Conservation (phyloP, 371 early-diverging fungal species). For the Mucor lusitanicus region DNA sequence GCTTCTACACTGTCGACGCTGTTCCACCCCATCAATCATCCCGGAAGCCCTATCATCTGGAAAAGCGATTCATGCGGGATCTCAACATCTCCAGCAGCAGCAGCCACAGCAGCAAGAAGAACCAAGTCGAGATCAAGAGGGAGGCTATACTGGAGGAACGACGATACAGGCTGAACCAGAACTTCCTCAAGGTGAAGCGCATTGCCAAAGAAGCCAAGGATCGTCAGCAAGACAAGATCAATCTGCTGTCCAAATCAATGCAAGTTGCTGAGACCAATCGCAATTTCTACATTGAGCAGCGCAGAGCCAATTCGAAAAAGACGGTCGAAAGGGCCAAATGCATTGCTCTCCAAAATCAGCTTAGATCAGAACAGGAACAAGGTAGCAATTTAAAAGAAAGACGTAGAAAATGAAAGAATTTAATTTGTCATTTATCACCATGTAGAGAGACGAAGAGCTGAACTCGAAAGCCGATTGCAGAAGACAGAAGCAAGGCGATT, state of each 20-base stretch:
- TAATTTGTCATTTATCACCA: slow-evolving; percentile 4
- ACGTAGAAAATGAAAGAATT: slow-evolving; percentile 13
- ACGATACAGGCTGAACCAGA: slow-evolving; percentile 28
- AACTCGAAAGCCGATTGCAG: slow-evolving; percentile 27
- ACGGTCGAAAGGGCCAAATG: slow-evolving; percentile 45
- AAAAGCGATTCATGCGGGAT: slow-evolving; percentile 34
- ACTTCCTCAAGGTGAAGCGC: slow-evolving; percentile 31
- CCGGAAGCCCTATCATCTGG: slow-evolving; percentile 37
- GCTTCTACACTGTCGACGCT: slow-evolving; percentile 20
- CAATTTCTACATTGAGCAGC: slow-evolving; percentile 37
- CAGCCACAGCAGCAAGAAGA: slow-evolving; percentile 12
- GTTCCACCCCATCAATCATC: slow-evolving; percentile 20
- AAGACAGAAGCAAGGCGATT: slow-evolving; percentile 32
- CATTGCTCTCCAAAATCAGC: slow-evolving; percentile 36
- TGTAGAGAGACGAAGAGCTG: slow-evolving; percentile 29
- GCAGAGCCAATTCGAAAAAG: slow-evolving; percentile 38
- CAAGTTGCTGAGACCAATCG: slow-evolving; percentile 43
- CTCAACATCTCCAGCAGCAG: slow-evolving; percentile 18
- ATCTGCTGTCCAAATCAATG: slow-evolving; percentile 29
- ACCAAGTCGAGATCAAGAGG: slow-evolving; percentile 34
- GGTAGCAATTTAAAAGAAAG: slow-evolving; percentile 14
- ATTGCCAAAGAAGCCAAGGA: slow-evolving; percentile 33
- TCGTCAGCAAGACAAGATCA: slow-evolving; percentile 26
- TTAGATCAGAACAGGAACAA: slow-evolving; percentile 29
- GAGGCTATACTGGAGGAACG: slow-evolving; percentile 37